phyloP scores from a whole-genome alignment of 495 filamentous ascomycete genomes.

The Aspergillus cavernicola region DNA sequence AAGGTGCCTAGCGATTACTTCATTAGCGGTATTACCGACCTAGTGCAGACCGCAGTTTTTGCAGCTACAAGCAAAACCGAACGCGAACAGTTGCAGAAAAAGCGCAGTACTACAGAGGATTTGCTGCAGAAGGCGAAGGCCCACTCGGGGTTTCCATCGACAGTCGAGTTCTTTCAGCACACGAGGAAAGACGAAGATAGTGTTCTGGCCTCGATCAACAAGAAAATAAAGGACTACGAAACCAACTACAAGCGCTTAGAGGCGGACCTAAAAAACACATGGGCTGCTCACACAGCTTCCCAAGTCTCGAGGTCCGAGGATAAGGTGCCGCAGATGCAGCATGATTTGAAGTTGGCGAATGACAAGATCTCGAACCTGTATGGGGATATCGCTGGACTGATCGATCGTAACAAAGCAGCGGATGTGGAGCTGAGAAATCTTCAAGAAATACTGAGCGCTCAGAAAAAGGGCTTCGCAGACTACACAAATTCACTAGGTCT shows the following conservation, averaged over 20 bases:
- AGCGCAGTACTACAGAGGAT: constrained; percentile 12
- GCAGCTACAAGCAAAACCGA: constrained; percentile 14
- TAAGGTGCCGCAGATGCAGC: constrained; percentile 5
- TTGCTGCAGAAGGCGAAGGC: constrained; percentile 20
- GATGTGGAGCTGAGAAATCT: background rate
- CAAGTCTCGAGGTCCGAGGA: background rate
- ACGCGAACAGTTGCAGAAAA: constrained; percentile 23
- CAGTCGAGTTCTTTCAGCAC: constrained; percentile 17
- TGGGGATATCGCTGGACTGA: background rate
- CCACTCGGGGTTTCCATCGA: constrained; percentile 20
- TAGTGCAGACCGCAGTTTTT: constrained; percentile 20
- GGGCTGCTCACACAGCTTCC: background rate
- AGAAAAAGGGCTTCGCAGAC: background rate
- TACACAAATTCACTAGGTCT: constrained; percentile 1
- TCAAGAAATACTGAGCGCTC: background rate
- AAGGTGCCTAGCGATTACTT: constrained; percentile 9
- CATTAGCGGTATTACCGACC: constrained; percentile 15
- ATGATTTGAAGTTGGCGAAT: constrained; percentile 2
- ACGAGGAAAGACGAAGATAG: constrained; percentile 16
- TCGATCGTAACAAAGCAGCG: background rate
- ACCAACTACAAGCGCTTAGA: constrained; percentile 13
- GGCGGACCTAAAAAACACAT: constrained; percentile 6
- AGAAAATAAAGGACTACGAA: constrained; percentile 11
- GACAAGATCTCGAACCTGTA: background rate
- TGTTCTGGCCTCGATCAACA: constrained; percentile 13